A percentile compares a stretch with the other conserved stretches of the same genome.
These are phyloP conservation scores for Trametes polyzona DNA, from an alignment of 1,284 basidiomycete species.

Conservation along the genomic window DNA sequence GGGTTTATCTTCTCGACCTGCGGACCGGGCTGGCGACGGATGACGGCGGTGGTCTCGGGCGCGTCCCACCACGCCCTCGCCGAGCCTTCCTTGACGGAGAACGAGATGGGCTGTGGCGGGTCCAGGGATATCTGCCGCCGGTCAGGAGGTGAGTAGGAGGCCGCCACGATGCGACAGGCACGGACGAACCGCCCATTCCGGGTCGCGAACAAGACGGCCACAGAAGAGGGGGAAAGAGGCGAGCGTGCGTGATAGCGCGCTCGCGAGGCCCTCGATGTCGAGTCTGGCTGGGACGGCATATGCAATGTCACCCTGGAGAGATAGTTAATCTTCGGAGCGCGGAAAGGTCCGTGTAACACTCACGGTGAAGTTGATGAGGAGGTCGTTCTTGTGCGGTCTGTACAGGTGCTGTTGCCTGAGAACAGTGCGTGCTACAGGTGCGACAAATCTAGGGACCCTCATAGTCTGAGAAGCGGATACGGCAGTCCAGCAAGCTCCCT, in stretches of 20 bases:
- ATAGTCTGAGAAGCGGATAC: not conserved
- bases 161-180: too few relatives aligned
- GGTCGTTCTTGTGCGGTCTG: not conserved
- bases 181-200: constrained; percentile 6
- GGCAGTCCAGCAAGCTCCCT: too few relatives aligned
- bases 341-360: not conserved
- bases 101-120: not conserved
- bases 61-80: not conserved
- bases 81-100: not conserved
- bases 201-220: constrained; percentile 1
- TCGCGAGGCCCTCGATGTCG: not conserved
- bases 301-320: not conserved
- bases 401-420: not conserved
- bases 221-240: constrained; percentile 2
- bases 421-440: not conserved
- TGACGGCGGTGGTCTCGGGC: not conserved
- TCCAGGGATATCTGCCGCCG: constrained; percentile 2
- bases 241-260: constrained; percentile 1
- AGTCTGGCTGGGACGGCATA: not conserved
- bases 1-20: constrained; percentile 3
- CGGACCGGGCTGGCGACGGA: not conserved
- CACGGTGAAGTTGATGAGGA: constrained; percentile 7
- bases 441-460: not conserved
- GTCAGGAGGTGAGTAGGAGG: too few relatives aligned
- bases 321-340: not conserved